Conservation (phyloP, 805 yeast species). For the Wickerhamiella spandovensis region DNA sequence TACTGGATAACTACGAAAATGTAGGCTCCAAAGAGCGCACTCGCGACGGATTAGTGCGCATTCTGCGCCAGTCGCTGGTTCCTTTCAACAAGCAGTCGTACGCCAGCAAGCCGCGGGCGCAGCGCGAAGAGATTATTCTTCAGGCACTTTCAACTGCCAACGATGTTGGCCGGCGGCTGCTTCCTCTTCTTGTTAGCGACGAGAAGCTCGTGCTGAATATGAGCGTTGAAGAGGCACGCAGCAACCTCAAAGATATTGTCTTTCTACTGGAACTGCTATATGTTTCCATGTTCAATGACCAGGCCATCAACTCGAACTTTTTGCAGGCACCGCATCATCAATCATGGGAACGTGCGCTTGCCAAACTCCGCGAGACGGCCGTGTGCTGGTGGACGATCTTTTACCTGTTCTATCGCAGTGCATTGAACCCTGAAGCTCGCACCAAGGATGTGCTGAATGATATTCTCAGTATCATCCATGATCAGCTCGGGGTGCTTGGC, state of each 20-base stretch:
- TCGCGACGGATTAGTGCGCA: constrained; percentile 32
- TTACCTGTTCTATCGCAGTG: constrained; percentile 27
- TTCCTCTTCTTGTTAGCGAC: constrained; percentile 15
- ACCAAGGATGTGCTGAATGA: constrained; percentile 25
- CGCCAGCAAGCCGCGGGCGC: constrained; percentile 17
- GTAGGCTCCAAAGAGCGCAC: constrained; percentile 33
- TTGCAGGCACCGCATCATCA: constrained; percentile 21
- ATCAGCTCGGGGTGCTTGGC: constrained; percentile 52
- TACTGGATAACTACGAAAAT: constrained; percentile 42
- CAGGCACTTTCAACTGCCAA: constrained; percentile 42
- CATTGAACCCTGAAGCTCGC: constrained; percentile 14
- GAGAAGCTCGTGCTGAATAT: constrained; percentile 11
- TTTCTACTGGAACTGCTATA: constrained; percentile 24
- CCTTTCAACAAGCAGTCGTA: constrained; percentile 25
- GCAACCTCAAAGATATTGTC: constrained; percentile 14
- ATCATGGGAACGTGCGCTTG: constrained; percentile 21
- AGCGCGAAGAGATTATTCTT: constrained; percentile 33
- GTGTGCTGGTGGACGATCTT: constrained; percentile 26
- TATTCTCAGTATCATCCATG: constrained; percentile 51
- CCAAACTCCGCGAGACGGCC: constrained; percentile 21
- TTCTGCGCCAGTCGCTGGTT: constrained; percentile 32
- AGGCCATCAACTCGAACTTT: constrained; percentile 22
- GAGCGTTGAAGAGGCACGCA: constrained; percentile 2
- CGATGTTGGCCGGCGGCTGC: constrained; percentile 29
- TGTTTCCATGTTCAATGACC: constrained; percentile 25